phyloP scores from a whole-genome alignment of 306 rosid species.

The Cotoneaster glaucophyllus region DNA sequence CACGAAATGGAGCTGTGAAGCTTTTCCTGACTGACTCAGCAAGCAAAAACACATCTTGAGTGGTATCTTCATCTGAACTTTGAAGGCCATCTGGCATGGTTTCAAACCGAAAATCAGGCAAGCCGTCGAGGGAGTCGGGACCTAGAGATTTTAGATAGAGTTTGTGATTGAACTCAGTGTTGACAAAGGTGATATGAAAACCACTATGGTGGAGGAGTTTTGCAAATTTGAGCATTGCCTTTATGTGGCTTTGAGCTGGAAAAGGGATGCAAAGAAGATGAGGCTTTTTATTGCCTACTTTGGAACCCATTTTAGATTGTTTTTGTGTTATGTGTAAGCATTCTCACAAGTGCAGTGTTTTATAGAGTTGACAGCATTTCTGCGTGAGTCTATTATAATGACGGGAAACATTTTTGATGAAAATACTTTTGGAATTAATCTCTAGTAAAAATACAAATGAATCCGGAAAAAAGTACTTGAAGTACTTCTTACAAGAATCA shows the following conservation, averaged over 20 bases:
- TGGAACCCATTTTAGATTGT: not conserved
- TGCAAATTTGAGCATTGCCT: not conserved
- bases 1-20: not conserved
- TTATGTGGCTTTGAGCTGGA: not conserved
- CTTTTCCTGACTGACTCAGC: not conserved
- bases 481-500: too few relatives aligned
- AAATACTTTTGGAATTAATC: too few relatives aligned
- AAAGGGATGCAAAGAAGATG: not conserved
- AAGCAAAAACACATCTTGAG: not conserved
- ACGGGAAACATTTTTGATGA: too few relatives aligned
- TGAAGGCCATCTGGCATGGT: not conserved
- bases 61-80: not conserved
- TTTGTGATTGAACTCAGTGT: not conserved
- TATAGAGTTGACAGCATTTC: not conserved
- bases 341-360: not conserved
- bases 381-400: too few relatives aligned
- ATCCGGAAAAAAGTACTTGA: too few relatives aligned
- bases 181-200: not conserved
- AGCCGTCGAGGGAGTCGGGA: not conserved
- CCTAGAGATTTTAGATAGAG: not conserved
- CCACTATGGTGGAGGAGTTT: not conserved
- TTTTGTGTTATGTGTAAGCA: not conserved
- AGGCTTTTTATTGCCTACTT: not conserved
- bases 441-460: too few relatives aligned
- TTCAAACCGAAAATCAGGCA: not conserved